Percentiles rank a stretch among this genome's conserved stretches.
Evolutionary conservation across 2,329 filamentous ascomycete genomes (phyloP).

Genomic region (Paraphoma chrysanthemicola): DNA sequence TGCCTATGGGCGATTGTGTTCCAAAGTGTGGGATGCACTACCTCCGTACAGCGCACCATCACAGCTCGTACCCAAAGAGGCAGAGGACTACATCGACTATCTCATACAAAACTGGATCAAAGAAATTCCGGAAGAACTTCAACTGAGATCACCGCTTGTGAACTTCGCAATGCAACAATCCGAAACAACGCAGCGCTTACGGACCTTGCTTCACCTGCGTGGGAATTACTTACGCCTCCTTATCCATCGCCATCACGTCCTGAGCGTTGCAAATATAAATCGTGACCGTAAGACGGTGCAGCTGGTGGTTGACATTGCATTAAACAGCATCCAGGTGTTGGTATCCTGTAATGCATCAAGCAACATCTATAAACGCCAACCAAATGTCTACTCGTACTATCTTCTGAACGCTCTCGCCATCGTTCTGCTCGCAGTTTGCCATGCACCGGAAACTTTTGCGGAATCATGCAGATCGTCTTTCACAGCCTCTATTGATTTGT

Average conservation of each 20-base stretch:
- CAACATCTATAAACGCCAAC: constrained; percentile 25
- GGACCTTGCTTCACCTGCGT: constrained; percentile 22
- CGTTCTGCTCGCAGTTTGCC: constrained; percentile 24
- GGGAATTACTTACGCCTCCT: constrained; percentile 25
- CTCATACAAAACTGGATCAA: constrained; percentile 25
- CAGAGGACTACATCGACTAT: constrained; percentile 28
- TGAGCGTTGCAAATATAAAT: constrained; percentile 20
- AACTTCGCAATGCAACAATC: constrained; percentile 15
- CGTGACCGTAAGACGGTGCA: constrained; percentile 14
- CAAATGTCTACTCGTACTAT: constrained; percentile 27
- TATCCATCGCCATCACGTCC: constrained; percentile 27
- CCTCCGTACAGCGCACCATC: constrained; percentile 21
- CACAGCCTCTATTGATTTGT: constrained; percentile 20
- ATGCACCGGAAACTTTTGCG: constrained; percentile 22
- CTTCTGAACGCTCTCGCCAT: constrained; percentile 25
- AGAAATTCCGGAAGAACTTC: constrained; percentile 23
- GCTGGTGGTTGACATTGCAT: constrained; percentile 24
- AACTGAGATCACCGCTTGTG: constrained; percentile 16
- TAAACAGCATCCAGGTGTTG: constrained; percentile 26
- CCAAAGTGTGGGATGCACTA: constrained; percentile 27
- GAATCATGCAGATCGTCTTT: constrained; percentile 24
- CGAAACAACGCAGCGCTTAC: constrained; percentile 18
- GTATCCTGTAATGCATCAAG: constrained; percentile 24
- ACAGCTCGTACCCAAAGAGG: constrained; percentile 25
- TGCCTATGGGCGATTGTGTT: constrained; percentile 24